Evolutionary conservation across 139 green algal species (phyloP).

Genomic region (Gonium pectorale): DNA sequence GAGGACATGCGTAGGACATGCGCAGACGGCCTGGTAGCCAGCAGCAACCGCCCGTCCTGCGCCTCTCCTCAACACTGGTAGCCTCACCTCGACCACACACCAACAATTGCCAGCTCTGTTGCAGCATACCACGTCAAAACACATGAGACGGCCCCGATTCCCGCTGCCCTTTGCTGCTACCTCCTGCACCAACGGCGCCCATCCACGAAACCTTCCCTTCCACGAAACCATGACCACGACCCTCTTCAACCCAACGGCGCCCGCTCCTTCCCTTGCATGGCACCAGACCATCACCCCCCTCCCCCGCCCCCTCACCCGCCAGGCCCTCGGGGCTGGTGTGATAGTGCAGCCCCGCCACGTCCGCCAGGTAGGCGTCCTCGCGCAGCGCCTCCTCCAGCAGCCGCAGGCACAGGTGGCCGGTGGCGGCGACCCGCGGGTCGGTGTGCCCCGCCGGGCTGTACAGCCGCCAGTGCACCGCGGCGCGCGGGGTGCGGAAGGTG

Average conservation of each 20-base stretch:
- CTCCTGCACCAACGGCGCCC: too few relatives aligned
- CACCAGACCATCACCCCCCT: neutral
- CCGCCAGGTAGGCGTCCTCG: conserved; percentile 92
- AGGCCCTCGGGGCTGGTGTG: conserved; percentile 63
- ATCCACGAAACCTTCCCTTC: too few relatives aligned
- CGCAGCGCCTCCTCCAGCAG: conserved; percentile 90
- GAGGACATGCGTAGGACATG: too few relatives aligned
- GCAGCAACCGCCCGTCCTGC: too few relatives aligned
- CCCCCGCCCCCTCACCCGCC: neutral
- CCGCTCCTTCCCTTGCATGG: neutral
- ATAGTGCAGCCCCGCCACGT: conserved; percentile 81
- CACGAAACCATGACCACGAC: too few relatives aligned
- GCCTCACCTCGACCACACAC: too few relatives aligned
- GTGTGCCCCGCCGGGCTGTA: conserved; percentile 49
- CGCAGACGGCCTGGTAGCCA: too few relatives aligned
- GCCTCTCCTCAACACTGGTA: too few relatives aligned
- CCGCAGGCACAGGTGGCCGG: conserved; percentile 76
- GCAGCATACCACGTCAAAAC: too few relatives aligned
- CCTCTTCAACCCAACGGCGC: neutral
- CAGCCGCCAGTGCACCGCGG: conserved; percentile 74
- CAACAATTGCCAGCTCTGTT: too few relatives aligned
- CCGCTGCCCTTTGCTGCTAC: too few relatives aligned
- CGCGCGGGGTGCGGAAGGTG: conserved; percentile 77
- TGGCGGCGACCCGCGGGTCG: conserved; percentile 57
- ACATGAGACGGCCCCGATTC: too few relatives aligned